Percentiles rank a stretch among this genome's conserved stretches.
phyloP scores from a whole-genome alignment of 495 filamentous ascomycete species.

The Zalerion maritima region DNA sequence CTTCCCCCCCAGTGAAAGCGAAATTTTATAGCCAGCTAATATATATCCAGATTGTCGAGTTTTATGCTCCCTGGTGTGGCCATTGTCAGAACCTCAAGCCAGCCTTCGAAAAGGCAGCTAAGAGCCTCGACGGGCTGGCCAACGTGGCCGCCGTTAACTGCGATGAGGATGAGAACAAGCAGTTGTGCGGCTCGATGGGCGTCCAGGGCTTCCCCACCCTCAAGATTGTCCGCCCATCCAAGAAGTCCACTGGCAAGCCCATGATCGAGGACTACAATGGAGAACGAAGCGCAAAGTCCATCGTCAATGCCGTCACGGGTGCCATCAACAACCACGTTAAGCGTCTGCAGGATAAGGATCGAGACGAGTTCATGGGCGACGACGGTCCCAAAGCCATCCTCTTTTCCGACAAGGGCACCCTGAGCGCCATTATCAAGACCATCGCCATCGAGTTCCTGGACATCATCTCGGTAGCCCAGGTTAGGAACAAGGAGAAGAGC shows the following conservation, averaged over 20 bases:
- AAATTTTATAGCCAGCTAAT: slow-evolving; percentile 4
- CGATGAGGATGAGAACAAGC: slow-evolving; percentile 88
- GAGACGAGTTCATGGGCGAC: slow-evolving; percentile 60
- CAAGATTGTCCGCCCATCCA: slow-evolving; percentile 80
- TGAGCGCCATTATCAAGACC: slow-evolving; percentile 65
- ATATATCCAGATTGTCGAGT: slow-evolving; percentile 44
- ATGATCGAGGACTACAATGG: slow-evolving; percentile 89
- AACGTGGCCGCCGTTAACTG: slow-evolving; percentile 94
- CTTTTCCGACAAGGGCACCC: slow-evolving; percentile 89
- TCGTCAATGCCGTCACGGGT: slow-evolving; percentile 71
- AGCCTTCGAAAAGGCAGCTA: slow-evolving; percentile 86
- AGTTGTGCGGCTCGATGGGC: slow-evolving; percentile 74
- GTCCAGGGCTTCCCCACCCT: slow-evolving; percentile 93
- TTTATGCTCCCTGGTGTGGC: slow-evolving; percentile 92
- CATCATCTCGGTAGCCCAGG: slow-evolving; percentile 65
- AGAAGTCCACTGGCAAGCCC: slow-evolving; percentile 63
- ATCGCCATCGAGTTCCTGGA: slow-evolving; percentile 88
- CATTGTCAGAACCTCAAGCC: slow-evolving; percentile 94
- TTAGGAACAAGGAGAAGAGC: slow-evolving; percentile 65
- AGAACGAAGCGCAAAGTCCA: slow-evolving; percentile 61
- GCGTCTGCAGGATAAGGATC: slow-evolving; percentile 59
- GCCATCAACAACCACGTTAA: slow-evolving; percentile 88
- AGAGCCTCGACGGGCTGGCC: slow-evolving; percentile 73
- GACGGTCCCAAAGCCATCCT: slow-evolving; percentile 74
- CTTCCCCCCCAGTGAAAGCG: neutral